These are phyloP conservation scores for Termitomyces sp. DNA, from an alignment of 768 basidiomycete genomes.

Conservation along the genomic window DNA sequence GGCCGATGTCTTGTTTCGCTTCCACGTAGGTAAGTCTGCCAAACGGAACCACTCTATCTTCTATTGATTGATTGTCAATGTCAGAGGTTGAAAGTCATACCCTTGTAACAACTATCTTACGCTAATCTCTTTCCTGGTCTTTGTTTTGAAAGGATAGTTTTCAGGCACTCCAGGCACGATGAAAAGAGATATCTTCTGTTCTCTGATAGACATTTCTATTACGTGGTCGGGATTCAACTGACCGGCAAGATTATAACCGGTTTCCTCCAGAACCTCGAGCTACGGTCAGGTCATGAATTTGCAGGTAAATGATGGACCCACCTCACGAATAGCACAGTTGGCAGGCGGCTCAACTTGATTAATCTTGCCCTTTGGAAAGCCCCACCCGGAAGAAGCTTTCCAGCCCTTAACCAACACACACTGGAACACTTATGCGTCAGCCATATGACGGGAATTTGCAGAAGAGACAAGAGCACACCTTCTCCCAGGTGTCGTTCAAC, in stretches of 20 bases:
- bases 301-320: slow-evolving; percentile 27
- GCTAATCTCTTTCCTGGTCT: slow-evolving; percentile 97
- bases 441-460: not conserved
- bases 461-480: slow-evolving; percentile 47
- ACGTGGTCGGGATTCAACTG: slow-evolving; percentile 62
- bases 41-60: slow-evolving; percentile 96
- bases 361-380: slow-evolving; percentile 99
- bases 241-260: slow-evolving; percentile 82
- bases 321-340: slow-evolving; percentile 90
- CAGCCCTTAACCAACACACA: slow-evolving; percentile 98
- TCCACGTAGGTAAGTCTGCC: slow-evolving; percentile 91
- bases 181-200: slow-evolving; percentile 87
- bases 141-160: slow-evolving; percentile 84
- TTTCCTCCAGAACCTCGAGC: slow-evolving; percentile 88
- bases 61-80: slow-evolving; percentile 33
- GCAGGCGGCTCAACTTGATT: slow-evolving; percentile 86
- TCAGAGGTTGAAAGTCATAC: slow-evolving; percentile 9
- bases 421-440: slow-evolving; percentile 33
- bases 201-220: slow-evolving; percentile 83
- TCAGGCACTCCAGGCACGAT: slow-evolving; percentile 87
- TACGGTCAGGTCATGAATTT: slow-evolving; percentile 3
- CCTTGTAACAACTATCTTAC: slow-evolving; percentile 39
- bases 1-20: slow-evolving; percentile 56
- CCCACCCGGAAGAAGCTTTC: slow-evolving; percentile 96
- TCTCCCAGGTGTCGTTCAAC: slow-evolving; percentile 88